Evolutionary conservation across 176 grass and related monocot species (phyloP).

Genomic region (Aegilops tauschii): DNA sequence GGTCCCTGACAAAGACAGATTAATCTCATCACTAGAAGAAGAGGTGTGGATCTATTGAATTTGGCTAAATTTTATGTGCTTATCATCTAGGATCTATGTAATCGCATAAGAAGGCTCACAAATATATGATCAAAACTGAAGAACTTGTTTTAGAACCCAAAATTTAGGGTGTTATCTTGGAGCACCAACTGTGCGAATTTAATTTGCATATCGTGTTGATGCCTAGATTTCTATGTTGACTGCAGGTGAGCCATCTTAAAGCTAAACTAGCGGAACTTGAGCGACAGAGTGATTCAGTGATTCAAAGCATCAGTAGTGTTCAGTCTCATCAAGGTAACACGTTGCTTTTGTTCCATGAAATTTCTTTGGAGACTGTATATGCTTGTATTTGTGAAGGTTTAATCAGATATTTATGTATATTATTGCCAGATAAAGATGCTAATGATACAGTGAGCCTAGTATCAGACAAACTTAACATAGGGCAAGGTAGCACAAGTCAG

Average conservation of each 20-base stretch:
- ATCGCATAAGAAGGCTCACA: neutral
- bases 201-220: slow-evolving; percentile 23
- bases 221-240: slow-evolving; percentile 15
- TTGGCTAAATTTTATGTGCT: neutral
- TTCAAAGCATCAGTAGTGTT: slow-evolving; percentile 24
- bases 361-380: slow-evolving; percentile 19
- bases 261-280: slow-evolving; percentile 59
- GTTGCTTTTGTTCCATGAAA: slow-evolving; percentile 24
- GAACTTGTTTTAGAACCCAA: neutral
- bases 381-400: slow-evolving; percentile 6
- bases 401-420: slow-evolving; percentile 20
- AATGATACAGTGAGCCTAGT: slow-evolving; percentile 36
- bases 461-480: slow-evolving; percentile 23
- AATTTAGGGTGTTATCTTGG: slow-evolving; percentile 14
- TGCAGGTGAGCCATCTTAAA: slow-evolving; percentile 81
- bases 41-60: slow-evolving; percentile 56
- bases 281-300: slow-evolving; percentile 25
- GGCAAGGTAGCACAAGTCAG: slow-evolving; percentile 42
- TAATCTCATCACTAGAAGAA: slow-evolving; percentile 67
- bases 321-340: slow-evolving; percentile 58
- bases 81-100: slow-evolving; percentile 9
- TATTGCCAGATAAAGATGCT: slow-evolving; percentile 53
- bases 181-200: neutral
- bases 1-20: slow-evolving; percentile 52
- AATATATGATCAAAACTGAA: slow-evolving; percentile 1